Base-by-base conservation (phyloP, 2,329 filamentous ascomycete species). In the Grosmannia serpens region DNA sequence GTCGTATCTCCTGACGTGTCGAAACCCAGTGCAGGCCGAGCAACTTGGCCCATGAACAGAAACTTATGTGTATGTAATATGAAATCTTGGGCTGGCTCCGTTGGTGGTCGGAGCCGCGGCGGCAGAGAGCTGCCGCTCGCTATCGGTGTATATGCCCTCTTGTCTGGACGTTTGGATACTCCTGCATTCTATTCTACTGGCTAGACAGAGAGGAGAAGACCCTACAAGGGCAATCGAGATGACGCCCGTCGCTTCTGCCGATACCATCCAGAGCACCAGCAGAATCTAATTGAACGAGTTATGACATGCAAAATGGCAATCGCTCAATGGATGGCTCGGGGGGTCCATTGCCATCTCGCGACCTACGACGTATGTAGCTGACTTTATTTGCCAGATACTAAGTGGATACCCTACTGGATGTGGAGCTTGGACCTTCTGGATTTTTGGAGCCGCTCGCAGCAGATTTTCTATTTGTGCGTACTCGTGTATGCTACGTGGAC, bases 381-480 rank as follows among this genome's bases (percentile, higher is more conserved):
- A 9, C 20, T 44, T 44, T 7, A 31, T 55, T 55, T 55, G 44
- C 53, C 53, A 55, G 53, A 55, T 31, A 55, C 53, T 55, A 55
- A 55, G 53, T 55, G 53, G 53, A 38, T n/a, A 53, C 22, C 10
- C 20, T 31, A 9, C 9, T n/a, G 41, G 2, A 22, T 24, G 53
- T 55, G 53, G 53, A 41, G 26, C 53, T 46, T 44, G 41, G 41
- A 6, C 31, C 31, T 33, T 33, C 10, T 33, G 31, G 31, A 24
- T 46, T 33, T 44, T 6, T 44, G 13, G 17, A 13, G 46, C 6
- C 20, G 41, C 8, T 6, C 41, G 41, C 20, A n/a, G 41, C 41
- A 20, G 41, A 44, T 44, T n/a, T n/a, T 44, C 41, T 20, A 44
- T n/a, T n/a, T n/a, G n/a, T n/a, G n/a, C n/a, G n/a, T n/a, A n/a